These are phyloP conservation scores for Pseudozyma sp. DNA, from an alignment of 1,284 basidiomycete species.

Conservation along the genomic window DNA sequence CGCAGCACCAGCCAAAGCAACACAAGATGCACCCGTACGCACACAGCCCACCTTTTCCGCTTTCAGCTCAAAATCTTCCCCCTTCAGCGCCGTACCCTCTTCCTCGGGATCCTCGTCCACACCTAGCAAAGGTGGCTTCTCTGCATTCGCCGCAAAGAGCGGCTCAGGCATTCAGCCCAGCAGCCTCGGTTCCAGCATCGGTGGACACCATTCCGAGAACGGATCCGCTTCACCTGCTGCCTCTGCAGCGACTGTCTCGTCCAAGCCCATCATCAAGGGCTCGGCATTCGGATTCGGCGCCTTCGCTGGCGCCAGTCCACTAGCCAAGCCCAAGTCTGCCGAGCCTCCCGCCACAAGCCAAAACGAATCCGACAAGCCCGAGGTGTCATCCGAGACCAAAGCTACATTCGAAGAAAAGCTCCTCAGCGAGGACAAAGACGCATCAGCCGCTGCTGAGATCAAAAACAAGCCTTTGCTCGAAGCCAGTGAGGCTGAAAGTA, in stretches of 20 bases:
- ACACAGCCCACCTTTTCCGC: conserved; percentile 52
- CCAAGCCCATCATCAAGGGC: conserved; percentile 36
- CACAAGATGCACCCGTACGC: conserved; percentile 28
- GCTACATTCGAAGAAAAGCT: conserved; percentile 35
- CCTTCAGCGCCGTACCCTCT: conserved; percentile 45
- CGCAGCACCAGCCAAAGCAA: conserved; percentile 6
- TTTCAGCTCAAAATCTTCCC: conserved; percentile 54
- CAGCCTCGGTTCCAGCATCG: conserved; percentile 46
- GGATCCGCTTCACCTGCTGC: conserved; percentile 20
- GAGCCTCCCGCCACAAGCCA: conserved; percentile 14
- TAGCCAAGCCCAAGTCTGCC: conserved; percentile 34
- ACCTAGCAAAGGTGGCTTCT: conserved; percentile 18
- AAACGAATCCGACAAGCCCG: conserved; percentile 12
- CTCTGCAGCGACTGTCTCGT: conserved; percentile 1
- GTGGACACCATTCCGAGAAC: conserved; percentile 29
- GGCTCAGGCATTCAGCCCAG: conserved; percentile 42
- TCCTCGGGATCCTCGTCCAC: conserved; percentile 38
- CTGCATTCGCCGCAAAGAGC: conserved; percentile 31
- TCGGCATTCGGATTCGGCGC: conserved; percentile 56
- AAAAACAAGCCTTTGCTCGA: conserved; percentile 36
- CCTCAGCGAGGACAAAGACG: conserved; percentile 23
- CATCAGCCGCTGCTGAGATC: conserved; percentile 12
- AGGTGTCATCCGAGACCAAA: conserved; percentile 14
- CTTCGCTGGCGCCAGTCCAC: conserved; percentile 50
- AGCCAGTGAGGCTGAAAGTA: conserved; percentile 38